Conservation (phyloP, 805 yeast species). For the Myxozyma geophila region DNA sequence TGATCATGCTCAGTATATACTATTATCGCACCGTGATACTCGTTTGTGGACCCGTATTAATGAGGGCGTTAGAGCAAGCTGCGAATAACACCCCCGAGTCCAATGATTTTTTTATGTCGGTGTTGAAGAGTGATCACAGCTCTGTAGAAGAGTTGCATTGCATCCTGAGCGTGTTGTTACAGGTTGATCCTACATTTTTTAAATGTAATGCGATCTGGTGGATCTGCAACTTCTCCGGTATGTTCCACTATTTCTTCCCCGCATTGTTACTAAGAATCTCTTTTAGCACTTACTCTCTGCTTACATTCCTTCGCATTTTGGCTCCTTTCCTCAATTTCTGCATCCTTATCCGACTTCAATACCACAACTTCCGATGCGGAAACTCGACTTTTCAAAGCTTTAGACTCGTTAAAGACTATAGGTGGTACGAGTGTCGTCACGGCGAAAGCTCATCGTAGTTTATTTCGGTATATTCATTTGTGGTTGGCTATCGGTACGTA, state of each 20-base stretch:
- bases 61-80: background rate
- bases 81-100: background rate
- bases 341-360: background rate
- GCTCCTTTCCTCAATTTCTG: background rate
- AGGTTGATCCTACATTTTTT: background rate
- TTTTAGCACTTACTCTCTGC: background rate
- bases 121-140: background rate
- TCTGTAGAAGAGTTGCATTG: background rate
- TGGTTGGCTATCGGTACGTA: background rate
- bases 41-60: background rate
- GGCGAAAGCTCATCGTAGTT: background rate
- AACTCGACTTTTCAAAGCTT: background rate
- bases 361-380: background rate
- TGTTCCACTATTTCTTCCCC: background rate
- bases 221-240: constrained; percentile 1
- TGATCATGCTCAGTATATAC: background rate
- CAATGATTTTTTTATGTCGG: background rate
- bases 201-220: constrained; percentile 1
- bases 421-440: background rate
- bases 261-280: too few species aligned
- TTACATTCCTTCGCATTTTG: constrained; percentile 1
- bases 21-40: background rate
- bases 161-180: background rate
- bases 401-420: background rate
- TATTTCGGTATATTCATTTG: background rate